Conservation (phyloP, 2,329 filamentous ascomycete species). For the Neurospora sp. region DNA sequence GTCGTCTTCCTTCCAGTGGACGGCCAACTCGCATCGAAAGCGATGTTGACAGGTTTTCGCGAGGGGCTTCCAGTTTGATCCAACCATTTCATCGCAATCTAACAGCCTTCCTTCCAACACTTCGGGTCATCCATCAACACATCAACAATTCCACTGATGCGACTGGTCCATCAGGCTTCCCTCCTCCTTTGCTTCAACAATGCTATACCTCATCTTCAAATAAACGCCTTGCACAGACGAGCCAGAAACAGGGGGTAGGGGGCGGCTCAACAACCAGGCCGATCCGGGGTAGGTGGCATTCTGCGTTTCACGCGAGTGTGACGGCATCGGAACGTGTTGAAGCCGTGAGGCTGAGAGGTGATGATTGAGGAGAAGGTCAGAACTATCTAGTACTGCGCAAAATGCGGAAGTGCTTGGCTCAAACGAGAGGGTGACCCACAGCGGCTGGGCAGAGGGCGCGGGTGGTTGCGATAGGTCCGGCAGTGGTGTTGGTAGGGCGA, state of each 20-base stretch:
- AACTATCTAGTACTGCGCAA: too few species aligned
- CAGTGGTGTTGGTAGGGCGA: background rate
- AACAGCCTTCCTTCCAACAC: background rate
- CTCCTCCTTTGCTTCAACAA: background rate
- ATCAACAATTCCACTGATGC: slow-evolving; percentile 1
- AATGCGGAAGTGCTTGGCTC: background rate
- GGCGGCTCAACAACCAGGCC: background rate
- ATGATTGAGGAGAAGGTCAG: too few species aligned
- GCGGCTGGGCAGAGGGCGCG: background rate
- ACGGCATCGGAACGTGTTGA: too few species aligned
- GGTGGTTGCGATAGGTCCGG: background rate
- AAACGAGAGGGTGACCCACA: background rate
- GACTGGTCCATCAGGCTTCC: background rate
- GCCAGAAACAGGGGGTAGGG: background rate
- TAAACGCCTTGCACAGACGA: background rate
- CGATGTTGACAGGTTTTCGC: background rate
- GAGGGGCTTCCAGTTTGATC: background rate
- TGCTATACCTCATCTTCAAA: background rate
- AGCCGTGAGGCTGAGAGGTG: too few species aligned
- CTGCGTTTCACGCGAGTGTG: background rate
- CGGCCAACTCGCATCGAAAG: background rate
- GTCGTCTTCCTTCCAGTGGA: background rate
- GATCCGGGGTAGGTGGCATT: background rate
- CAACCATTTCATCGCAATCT: background rate
- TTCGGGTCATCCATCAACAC: background rate